Conservation (phyloP, 75 land plant species). For the Pinus albicaulis region DNA sequence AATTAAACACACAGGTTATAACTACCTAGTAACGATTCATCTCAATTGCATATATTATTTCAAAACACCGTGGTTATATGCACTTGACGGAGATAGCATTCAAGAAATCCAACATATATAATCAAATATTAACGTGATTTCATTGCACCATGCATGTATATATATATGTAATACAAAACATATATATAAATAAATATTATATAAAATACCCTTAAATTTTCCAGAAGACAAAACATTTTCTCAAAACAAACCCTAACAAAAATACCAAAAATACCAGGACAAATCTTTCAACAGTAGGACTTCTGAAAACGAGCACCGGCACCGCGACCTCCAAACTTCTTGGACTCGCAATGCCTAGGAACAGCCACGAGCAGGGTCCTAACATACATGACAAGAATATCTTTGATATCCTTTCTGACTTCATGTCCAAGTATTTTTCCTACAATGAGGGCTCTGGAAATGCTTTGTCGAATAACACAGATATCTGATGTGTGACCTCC, state of each 20-base stretch:
- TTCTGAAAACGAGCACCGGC: slow-evolving; percentile 86
- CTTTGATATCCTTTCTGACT: slow-evolving; percentile 66
- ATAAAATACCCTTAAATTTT: no score
- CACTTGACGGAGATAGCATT: no score
- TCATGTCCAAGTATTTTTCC: slow-evolving; percentile 78
- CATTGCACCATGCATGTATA: no score
- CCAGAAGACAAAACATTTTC: no score
- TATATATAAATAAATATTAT: no score
- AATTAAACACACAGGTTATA: no score
- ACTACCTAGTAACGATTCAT: no score
- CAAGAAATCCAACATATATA: no score
- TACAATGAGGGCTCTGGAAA: slow-evolving; percentile 68
- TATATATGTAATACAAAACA: no score
- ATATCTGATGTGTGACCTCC: slow-evolving; percentile 74
- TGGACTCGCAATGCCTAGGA: slow-evolving; percentile 72
- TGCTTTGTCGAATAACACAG: slow-evolving; percentile 70
- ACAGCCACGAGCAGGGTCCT: slow-evolving; percentile 71
- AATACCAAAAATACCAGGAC: neutral
- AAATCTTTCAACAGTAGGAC: slow-evolving; percentile 56
- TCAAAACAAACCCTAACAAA: neutral
- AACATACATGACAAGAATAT: slow-evolving; percentile 53
- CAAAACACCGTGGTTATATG: no score
- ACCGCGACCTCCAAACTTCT: slow-evolving; percentile 79
- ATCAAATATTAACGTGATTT: no score
- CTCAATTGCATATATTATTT: no score